A percentile compares a stretch with the other conserved stretches of the same genome.
These are phyloP conservation scores for Aureobasidium sp. DNA, from an alignment of 2,329 filamentous ascomycete genomes.

Conservation along the genomic window DNA sequence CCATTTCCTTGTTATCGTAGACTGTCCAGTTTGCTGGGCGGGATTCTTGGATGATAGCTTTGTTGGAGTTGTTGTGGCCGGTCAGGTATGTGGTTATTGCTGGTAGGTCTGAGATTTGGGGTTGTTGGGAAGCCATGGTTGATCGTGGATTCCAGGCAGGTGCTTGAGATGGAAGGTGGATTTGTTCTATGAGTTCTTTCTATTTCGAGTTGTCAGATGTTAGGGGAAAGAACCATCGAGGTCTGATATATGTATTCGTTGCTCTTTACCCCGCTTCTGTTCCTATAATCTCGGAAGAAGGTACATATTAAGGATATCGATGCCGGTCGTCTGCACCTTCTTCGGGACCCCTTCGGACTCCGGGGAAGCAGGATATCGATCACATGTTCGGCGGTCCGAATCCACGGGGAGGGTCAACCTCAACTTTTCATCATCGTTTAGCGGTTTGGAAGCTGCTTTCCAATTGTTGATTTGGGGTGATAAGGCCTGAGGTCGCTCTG, in stretches of 20 bases:
- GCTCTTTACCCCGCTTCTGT: background rate
- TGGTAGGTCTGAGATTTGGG: conserved; percentile 23
- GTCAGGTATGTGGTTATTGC: conserved; percentile 26
- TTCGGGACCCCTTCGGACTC: background rate
- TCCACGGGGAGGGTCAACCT: no score
- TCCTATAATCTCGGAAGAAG: no score
- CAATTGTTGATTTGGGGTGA: no score
- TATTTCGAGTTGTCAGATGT: background rate
- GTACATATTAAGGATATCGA: background rate
- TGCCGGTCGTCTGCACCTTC: background rate
- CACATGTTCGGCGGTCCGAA: no score
- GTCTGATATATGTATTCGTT: background rate
- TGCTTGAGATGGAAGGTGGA: background rate
- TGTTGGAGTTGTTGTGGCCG: conserved; percentile 24
- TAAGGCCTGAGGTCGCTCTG: no score
- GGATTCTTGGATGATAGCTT: conserved; percentile 25
- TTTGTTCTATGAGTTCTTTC: background rate
- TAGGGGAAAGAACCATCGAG: background rate
- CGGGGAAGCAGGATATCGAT: background rate
- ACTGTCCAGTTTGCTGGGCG: conserved; percentile 24
- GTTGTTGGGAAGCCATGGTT: conserved; percentile 19
- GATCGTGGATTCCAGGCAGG: background rate
- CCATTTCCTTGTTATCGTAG: conserved; percentile 36
- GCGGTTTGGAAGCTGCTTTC: no score
- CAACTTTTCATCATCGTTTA: no score